Conservation (phyloP, 306 rosid species). For the Quercus aquifolioides region DNA sequence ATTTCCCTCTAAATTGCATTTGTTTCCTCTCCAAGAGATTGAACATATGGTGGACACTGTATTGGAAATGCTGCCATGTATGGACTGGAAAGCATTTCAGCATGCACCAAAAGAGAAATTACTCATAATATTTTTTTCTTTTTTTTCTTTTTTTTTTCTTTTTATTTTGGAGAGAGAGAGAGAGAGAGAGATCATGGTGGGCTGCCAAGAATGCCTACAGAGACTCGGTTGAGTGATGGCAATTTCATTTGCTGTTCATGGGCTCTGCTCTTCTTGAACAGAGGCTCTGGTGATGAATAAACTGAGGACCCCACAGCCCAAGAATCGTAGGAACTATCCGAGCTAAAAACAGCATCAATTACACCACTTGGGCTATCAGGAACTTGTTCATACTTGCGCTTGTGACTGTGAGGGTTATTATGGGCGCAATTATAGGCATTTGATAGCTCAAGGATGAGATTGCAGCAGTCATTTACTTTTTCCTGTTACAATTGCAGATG, state of each 20-base stretch:
- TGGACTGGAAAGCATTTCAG: neutral
- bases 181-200: constrained; percentile 34
- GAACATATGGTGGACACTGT: constrained; percentile 35
- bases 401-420: constrained; percentile 22
- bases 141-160: neutral
- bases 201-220: constrained; percentile 52
- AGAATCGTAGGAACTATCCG: constrained; percentile 77
- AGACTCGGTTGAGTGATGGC: constrained; percentile 49
- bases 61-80: constrained; percentile 37
- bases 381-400: constrained; percentile 54
- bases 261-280: constrained; percentile 64
- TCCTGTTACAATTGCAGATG: constrained; percentile 46
- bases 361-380: constrained; percentile 83
- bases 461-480: constrained; percentile 70
- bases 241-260: constrained; percentile 54
- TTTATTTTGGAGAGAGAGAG: neutral
- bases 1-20: neutral
- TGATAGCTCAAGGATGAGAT: constrained; percentile 37
- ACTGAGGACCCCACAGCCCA: constrained; percentile 64
- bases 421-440: constrained; percentile 12
- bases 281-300: constrained; percentile 43
- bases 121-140: neutral
- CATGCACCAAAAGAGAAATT: constrained; percentile 14
- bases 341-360: constrained; percentile 61
- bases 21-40: constrained; percentile 25